Conservation (phyloP, 148 eudicot genomes). For the Cornus controversa region DNA sequence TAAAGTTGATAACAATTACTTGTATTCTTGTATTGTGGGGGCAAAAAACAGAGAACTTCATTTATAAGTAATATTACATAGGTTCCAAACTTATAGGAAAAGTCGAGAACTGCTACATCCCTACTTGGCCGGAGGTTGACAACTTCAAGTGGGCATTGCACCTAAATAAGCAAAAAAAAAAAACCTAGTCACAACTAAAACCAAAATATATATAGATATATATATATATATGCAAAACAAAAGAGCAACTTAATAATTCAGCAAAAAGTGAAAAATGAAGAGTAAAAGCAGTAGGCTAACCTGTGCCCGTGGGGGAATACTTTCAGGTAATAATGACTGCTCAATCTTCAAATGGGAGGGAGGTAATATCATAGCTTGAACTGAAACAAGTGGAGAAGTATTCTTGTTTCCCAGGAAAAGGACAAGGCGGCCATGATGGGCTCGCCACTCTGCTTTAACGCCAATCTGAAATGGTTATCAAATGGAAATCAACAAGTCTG, state of each 20-base stretch:
- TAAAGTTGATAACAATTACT: conserved; percentile 32
- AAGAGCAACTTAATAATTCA: background rate
- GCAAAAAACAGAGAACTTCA: background rate
- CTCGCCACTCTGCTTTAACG: conserved; percentile 94
- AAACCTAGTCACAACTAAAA: background rate
- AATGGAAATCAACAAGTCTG: background rate
- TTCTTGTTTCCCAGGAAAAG: conserved; percentile 93
- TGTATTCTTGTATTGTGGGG: too few species aligned
- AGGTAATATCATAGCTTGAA: conserved; percentile 78
- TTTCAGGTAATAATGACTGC: conserved; percentile 84
- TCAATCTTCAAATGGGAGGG: conserved; percentile 82
- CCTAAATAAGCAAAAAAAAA: conserved; percentile 35
- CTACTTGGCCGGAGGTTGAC: conserved; percentile 90
- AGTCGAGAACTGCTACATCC: conserved; percentile 91
- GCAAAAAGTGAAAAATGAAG: background rate
- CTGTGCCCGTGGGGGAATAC: conserved; percentile 99
- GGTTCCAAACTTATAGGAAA: conserved; percentile 76
- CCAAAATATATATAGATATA: background rate
- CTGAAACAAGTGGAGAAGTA: conserved; percentile 82
- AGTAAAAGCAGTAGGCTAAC: conserved; percentile 30
- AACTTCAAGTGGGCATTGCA: conserved; percentile 95
- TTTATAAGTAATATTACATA: conserved; percentile 17
- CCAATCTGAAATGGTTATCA: conserved; percentile 59
- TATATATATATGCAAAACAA: background rate
- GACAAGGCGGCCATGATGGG: conserved; percentile 80